Percentiles rank a stretch among this genome's conserved stretches.
phyloP scores from a whole-genome alignment of 176 grass and related monocot genomes.

The Aegilops tauschii region DNA sequence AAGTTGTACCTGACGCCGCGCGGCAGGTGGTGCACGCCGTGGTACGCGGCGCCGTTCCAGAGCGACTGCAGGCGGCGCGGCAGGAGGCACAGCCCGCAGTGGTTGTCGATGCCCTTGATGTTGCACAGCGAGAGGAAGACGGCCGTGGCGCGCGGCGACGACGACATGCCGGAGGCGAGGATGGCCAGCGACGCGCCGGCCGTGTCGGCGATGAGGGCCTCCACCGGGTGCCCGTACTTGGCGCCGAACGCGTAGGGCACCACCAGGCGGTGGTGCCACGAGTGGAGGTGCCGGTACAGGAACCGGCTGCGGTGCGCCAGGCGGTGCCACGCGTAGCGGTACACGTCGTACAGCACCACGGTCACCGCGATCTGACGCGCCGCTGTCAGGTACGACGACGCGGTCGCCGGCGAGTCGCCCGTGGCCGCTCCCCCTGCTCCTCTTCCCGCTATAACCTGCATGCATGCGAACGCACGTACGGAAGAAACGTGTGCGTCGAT shows the following conservation, averaged over 20 bases:
- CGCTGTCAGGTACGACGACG: neutral
- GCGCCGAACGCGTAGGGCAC: slow-evolving; percentile 38
- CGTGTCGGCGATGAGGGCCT: slow-evolving; percentile 31
- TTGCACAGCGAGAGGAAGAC: neutral
- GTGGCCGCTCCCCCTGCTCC: neutral
- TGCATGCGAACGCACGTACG: no score
- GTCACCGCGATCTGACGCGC: slow-evolving; percentile 21
- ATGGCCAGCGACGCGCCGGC: slow-evolving; percentile 7
- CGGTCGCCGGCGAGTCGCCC: neutral
- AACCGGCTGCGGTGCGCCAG: slow-evolving; percentile 29
- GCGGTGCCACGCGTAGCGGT: slow-evolving; percentile 43
- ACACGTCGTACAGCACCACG: slow-evolving; percentile 25
- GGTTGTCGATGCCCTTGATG: neutral
- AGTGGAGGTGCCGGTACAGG: slow-evolving; percentile 42
- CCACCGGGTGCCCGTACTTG: slow-evolving; percentile 35
- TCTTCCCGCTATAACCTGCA: neutral
- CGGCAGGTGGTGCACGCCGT: slow-evolving; percentile 6
- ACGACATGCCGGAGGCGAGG: neutral
- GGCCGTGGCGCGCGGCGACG: neutral
- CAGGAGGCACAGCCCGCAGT: neutral
- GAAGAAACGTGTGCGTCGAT: no score
- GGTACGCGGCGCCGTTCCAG: slow-evolving; percentile 4
- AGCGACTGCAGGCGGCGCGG: neutral
- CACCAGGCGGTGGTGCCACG: slow-evolving; percentile 34
- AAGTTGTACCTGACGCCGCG: slow-evolving; percentile 9